phyloP scores from a whole-genome alignment of 345 rosid genomes.

The Luvunga scandens region DNA sequence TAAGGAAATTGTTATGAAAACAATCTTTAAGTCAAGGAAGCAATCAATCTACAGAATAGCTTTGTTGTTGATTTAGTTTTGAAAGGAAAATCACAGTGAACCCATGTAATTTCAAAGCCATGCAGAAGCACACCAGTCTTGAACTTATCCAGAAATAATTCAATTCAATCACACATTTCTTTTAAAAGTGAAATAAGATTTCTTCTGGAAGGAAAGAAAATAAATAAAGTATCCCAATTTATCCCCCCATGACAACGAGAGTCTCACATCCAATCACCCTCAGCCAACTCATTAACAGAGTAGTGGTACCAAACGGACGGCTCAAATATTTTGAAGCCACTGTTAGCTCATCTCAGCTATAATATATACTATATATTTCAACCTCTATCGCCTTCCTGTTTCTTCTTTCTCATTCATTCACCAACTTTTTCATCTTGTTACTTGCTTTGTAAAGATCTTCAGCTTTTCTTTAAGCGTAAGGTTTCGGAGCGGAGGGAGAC shows the following conservation, averaged over 20 bases:
- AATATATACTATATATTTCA: constrained; percentile 17
- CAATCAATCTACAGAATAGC: too few relatives aligned
- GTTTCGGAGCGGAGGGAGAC: not conserved
- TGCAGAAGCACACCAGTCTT: too few relatives aligned
- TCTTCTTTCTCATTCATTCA: not conserved
- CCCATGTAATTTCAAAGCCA: too few relatives aligned
- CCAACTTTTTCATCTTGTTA: not conserved
- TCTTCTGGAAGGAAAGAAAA: not conserved
- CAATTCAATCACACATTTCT: too few relatives aligned
- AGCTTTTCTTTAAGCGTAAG: not conserved
- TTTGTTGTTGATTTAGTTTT: too few relatives aligned
- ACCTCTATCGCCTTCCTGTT: constrained; percentile 2
- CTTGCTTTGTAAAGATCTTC: not conserved
- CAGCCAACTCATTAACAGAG: constrained; percentile 31
- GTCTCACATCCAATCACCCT: constrained; percentile 8
- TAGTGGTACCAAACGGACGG: constrained; percentile 26
- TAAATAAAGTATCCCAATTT: too few relatives aligned
- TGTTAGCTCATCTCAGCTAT: constrained; percentile 18
- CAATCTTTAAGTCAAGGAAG: too few relatives aligned
- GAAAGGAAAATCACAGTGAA: too few relatives aligned
- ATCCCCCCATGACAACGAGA: too few relatives aligned
- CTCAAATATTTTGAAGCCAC: constrained; percentile 5
- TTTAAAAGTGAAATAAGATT: not conserved
- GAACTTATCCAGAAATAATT: too few relatives aligned
- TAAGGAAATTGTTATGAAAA: too few relatives aligned